Evolutionary conservation across 2,329 filamentous ascomycete genomes (phyloP), one percentile per base, ranked within the genome.

Genomic region (Fusarium sp.): DNA sequence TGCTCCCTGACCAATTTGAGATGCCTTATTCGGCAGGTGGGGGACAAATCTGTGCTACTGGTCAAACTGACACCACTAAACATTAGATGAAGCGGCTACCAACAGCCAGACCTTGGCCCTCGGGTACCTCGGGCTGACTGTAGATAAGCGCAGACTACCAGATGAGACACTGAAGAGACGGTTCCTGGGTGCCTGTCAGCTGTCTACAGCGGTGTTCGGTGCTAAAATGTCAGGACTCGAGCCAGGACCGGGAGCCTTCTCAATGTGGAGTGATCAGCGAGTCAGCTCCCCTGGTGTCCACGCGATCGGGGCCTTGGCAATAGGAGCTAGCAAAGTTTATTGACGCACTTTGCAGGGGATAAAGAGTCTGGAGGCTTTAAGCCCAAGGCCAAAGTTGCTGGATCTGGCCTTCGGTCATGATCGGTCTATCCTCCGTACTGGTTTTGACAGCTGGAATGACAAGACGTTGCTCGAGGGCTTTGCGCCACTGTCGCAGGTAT

Each of bases 241-340:
- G 7, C 26, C 31, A 24, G 44, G 43, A n/a, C 42, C 31, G 11
- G 19, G 24, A 15, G 52, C 34, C 19, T 36, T 8, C 39, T 5
- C 13, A 31, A 24, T 21, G 38, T 62, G 60, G 61, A 63, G 61
- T 57, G 43, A 63, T 45, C 44, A 26, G 22, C 34, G 59, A 64
- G 61, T 64, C 61, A 64, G 49, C 36, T 31, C 52, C 57, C 52
- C 59, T 58, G 34, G n/a, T n/a, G 21, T 19, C 43, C 60, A 63
- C 49, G 50, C 60, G 61, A 64, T 64, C 60, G 52, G 33, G 7
- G 21, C 14, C 61, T 64, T 64, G 52, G 61, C 61, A 33, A 5
- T 13, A 8, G 3, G 13, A n/a, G 24, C 61, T 64, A 64, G n/a
- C 43, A 59, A 59, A 59, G 38, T 64, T 24, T 64, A 59, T 58